Base-by-base conservation (phyloP, 2,329 filamentous ascomycete species). In the Fusarium lateritium region DNA sequence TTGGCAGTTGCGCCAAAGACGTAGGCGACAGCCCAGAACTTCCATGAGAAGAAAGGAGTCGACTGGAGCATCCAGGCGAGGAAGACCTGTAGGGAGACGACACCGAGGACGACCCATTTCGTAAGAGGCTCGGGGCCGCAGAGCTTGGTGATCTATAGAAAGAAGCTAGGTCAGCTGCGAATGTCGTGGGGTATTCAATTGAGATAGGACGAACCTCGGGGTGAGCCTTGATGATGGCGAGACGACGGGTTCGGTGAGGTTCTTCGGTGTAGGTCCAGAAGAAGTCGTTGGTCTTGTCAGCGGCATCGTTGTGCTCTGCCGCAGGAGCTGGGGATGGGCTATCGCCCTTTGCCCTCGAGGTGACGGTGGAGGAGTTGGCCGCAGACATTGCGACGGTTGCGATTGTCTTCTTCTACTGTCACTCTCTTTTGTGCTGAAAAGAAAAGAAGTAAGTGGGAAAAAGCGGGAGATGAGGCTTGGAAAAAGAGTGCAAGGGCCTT, bases 211-310 rank as follows among this genome's bases (percentile, higher is more conserved):
- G 21, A 83, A 95, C 94, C 87, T 99, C 95, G 46, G 96, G 96
- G 79, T 99, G 95, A 56, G 95, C 94, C 84, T 98, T 98, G 82
- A 99, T 98, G 75, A 99, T 99, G 66, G 94, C 94, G 74, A 95
- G 89, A 59, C 96, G 89, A 73, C 96, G 87, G 33, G 95, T 96
- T 73, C 94, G 89, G 81, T 99, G 96, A 66, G 96, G 96, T 82
- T 99, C 96, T 80, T 99, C 96, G 11, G 96, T 98, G 79, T 99
- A 98, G 40, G 96, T 97, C 96, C 97, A 98, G 83, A 97, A 97
- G 86, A 98, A 98, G 79, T 86, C 80, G 61, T 82, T 76, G 59
- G 82, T 77, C 49, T 76, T 67, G 22, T 73, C 65, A 38, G 69
- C 50, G 34, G 47, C 65, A 19, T 73, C 63, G n/a, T 71, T 58